Evolutionary conservation across 2,329 filamentous ascomycete species (phyloP), one percentile per base, ranked within the genome.

Genomic region (Magnaporthales sp.): DNA sequence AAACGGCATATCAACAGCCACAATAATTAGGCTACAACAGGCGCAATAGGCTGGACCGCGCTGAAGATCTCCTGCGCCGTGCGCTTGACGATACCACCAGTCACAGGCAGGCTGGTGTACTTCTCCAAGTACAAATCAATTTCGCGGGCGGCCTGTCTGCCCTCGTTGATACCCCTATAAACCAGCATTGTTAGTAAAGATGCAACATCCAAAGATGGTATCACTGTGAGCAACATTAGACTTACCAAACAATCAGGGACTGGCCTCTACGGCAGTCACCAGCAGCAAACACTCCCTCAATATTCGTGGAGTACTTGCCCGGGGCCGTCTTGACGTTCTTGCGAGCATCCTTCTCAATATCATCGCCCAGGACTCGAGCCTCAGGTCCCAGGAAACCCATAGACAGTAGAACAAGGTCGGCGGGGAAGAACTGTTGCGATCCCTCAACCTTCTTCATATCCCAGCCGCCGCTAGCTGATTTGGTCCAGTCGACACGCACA

Each of bases 351-450:
- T 93, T 93, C 80, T 97, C 93, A 70, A 98, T 89, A 56, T 91
- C 86, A n/a, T 92, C 89, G 64, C 91, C 92, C 56, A 97, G 85
- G 54, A 96, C 88, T 70, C 92, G 90, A 71, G 91, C 91, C 80
- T 98, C 94, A 7, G 93, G 93, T 10, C 94, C 94, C 70, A 97
- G 81, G 89, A 98, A 98, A 75, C 94, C 94, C 94, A 98, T 97
- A 65, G 94, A 96, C 63, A 98, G 83, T 61, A 97, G 86, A 61
- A 98, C 93, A 56, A 98, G 86, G 75, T 98, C 94, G 30, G 94
- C 94, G 51, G 92, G 92, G 90, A 97, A 97, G 85, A 96, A 96
- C 76, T 97, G 89, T 81, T 96, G 91, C 69, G 91, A 94, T 51
- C 91, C 93, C 71, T 97, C 93, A 32, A 96, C 84, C 78, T 96